A percentile compares a stretch with the other conserved stretches of the same genome.
Conservation (phyloP, 2,329 filamentous ascomycete species). For the Fusarium globosum region DNA sequence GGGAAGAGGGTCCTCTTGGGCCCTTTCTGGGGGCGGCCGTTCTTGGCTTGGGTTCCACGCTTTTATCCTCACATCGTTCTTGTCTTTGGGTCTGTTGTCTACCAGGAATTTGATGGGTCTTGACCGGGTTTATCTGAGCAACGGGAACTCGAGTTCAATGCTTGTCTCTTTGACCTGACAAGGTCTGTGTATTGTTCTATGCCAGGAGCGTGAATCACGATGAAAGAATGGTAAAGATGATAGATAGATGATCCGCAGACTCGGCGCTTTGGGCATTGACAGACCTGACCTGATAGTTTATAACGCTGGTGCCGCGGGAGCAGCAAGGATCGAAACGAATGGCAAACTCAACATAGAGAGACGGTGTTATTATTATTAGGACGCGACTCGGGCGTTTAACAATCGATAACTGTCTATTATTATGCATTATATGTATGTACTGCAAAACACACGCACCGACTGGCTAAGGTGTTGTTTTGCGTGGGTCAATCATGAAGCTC, state of each 20-base stretch:
- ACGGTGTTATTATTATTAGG: neutral
- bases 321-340: constrained; percentile 12
- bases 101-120: constrained; percentile 31
- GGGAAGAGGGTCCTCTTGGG: constrained; percentile 30
- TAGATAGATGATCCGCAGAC: constrained; percentile 16
- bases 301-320: constrained; percentile 6
- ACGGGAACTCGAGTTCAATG: constrained; percentile 30
- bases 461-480: neutral
- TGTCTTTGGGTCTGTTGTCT: constrained; percentile 37
- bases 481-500: constrained; percentile 25
- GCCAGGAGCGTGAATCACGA: constrained; percentile 34
- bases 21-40: constrained; percentile 35
- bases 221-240: constrained; percentile 16
- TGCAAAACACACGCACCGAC: neutral
- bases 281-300: constrained; percentile 14
- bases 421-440: neutral
- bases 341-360: constrained; percentile 4
- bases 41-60: constrained; percentile 19
- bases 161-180: constrained; percentile 32
- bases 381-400: constrained; percentile 17
- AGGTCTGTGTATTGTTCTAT: constrained; percentile 11
- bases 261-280: constrained; percentile 15
- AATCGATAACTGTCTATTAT: constrained; percentile 6
- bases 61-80: constrained; percentile 26
- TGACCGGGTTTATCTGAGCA: constrained; percentile 23